phyloP scores from a whole-genome alignment of 2,329 filamentous ascomycete genomes.

The Volutella citrinella region DNA sequence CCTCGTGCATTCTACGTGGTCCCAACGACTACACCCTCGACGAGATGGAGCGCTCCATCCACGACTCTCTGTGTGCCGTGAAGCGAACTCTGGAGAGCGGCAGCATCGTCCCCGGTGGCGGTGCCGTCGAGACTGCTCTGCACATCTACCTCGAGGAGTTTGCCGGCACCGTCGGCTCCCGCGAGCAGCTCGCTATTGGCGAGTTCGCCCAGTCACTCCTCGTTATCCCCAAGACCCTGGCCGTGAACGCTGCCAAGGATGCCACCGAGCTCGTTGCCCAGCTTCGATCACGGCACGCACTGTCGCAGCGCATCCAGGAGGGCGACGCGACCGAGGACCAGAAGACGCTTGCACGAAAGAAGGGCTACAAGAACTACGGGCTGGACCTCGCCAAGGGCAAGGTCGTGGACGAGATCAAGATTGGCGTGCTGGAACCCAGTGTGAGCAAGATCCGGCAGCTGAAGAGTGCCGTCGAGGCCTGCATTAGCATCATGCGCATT shows the following conservation, averaged over 20 bases:
- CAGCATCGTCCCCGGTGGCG: constrained; percentile 92
- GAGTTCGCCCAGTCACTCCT: constrained; percentile 96
- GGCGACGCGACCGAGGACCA: constrained; percentile 82
- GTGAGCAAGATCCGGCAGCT: constrained; percentile 98
- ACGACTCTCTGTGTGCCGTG: constrained; percentile 94
- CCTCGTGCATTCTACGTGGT: constrained; percentile 92
- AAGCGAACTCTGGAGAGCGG: constrained; percentile 97
- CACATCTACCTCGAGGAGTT: constrained; percentile 99
- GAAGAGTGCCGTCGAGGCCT: constrained; percentile 97
- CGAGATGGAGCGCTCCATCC: constrained; percentile 98
- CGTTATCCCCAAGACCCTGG: constrained; percentile 91
- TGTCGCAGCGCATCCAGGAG: constrained; percentile 88
- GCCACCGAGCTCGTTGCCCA: constrained; percentile 93
- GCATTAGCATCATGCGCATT: constrained; percentile 98
- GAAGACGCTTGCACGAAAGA: constrained; percentile 86
- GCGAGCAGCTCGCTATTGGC: constrained; percentile 95
- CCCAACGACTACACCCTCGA: constrained; percentile 95
- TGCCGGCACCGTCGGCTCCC: constrained; percentile 91
- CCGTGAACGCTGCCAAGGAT: constrained; percentile 96
- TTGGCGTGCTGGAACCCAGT: constrained; percentile 91
- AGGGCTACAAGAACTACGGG: constrained; percentile 98
- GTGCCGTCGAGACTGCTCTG: constrained; percentile 95
- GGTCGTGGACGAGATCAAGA: constrained; percentile 90
- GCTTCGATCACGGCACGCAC: constrained; percentile 87
- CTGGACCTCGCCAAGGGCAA: constrained; percentile 86